Base-by-base conservation (phyloP, 768 basidiomycete species). In the Suillus subluteus region DNA sequence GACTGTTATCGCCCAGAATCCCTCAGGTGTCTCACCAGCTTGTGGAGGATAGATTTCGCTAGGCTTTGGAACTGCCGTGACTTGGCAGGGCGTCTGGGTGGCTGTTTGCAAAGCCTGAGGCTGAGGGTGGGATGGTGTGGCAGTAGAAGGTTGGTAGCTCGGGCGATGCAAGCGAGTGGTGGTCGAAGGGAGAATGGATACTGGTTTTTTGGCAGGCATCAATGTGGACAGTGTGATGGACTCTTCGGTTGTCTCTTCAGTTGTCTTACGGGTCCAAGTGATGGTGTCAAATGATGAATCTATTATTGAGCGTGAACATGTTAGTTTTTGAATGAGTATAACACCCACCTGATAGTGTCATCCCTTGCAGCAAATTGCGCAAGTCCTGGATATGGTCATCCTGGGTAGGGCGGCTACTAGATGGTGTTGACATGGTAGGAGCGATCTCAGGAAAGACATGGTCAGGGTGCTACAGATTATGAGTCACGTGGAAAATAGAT, bases 1-100 rank as follows among this genome's bases (percentile, higher is more conserved):
- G 4, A 62, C 44, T 32, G 16, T 62, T 13, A 62, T 62, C 0
- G 30, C 62, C 62, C 62, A 62, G 43, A 44, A 62, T 12, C 62
- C 62, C 30, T 40, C 44, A 7, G 62, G 44, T 41, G 9, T n/a
- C n/a, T 23, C 5, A 12, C 5, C n/a, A 6, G n/a, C 48, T 23
- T 5, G 12, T 23, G 23, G 23, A 6, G 23, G 48, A 48, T 12
- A 11, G n/a, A 48, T 23, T 0, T 48, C 46, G 4, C 46, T 48
- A 48, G 46, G 46, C 11, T 9, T n/a, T 48, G 21, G 46, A 23
- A 48, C 43, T 16, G 43, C n/a, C 4, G 46, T n/a, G 46, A 48
- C n/a, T 48, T 48, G 46, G 46, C 46, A 48, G 9, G 11, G 46
- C n/a, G 4, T 48, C 11, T 48, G 46, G 8, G 46, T 15, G 9